Percentiles rank a stretch among this genome's conserved stretches.
phyloP scores from a whole-genome alignment of 768 basidiomycete genomes.

The Xerocomus brunneocitrinus region DNA sequence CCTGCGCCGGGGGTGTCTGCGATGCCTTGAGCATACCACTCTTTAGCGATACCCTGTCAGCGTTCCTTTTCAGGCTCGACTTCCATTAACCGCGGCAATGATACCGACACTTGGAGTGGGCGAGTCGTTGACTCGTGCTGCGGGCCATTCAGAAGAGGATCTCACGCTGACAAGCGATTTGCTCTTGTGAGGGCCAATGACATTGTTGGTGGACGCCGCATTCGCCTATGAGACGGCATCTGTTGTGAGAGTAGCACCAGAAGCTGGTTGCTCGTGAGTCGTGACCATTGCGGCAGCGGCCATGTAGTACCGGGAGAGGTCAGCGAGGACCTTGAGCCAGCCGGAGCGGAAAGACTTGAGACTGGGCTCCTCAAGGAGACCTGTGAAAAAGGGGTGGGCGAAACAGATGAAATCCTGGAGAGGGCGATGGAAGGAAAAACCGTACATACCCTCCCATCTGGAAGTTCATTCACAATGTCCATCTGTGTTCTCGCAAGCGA shows the following conservation, averaged over 20 bases:
- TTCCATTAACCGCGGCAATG: conserved; percentile 74
- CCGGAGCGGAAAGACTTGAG: conserved; percentile 67
- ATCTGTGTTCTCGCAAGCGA: too few relatives aligned
- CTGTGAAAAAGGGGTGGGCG: conserved; percentile 91
- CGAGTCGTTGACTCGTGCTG: conserved; percentile 58
- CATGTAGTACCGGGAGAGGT: conserved; percentile 93
- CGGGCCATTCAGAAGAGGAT: conserved; percentile 43
- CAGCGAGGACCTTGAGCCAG: conserved; percentile 97
- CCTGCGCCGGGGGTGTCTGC: conserved; percentile 91
- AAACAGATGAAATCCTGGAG: conserved; percentile 94
- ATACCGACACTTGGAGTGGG: conserved; percentile 78
- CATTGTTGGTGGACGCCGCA: conserved; percentile 25
- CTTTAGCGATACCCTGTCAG: conserved; percentile 84
- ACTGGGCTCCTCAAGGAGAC: conserved; percentile 76
- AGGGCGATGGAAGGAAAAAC: too few relatives aligned
- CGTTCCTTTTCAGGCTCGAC: conserved; percentile 89
- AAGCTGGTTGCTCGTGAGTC: conserved; percentile 42
- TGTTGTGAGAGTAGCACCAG: conserved; percentile 44
- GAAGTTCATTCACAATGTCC: too few relatives aligned
- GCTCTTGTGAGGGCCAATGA: conserved; percentile 34
- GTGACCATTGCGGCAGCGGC: conserved; percentile 80
- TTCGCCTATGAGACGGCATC: conserved; percentile 51
- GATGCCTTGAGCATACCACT: conserved; percentile 90
- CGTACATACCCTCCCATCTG: too few relatives aligned
- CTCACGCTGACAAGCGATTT: conserved; percentile 24